These are phyloP conservation scores for Citrus reticulata DNA, from an alignment of 345 rosid genomes.

Conservation along the genomic window DNA sequence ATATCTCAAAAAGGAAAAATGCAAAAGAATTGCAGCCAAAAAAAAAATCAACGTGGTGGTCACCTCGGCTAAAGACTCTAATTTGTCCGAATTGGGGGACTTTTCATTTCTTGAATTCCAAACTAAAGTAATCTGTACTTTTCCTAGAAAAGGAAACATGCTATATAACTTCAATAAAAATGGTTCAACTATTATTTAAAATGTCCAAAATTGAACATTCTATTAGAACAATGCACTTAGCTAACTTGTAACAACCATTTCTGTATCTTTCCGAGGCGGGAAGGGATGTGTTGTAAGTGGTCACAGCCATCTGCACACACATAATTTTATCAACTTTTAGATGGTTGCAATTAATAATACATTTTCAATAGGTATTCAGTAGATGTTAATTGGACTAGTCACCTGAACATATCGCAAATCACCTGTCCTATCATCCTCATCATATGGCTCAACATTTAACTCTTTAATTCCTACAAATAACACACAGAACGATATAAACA, in stretches of 20 bases:
- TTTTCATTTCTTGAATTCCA: constrained; percentile 95
- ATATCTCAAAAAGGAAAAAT: not conserved
- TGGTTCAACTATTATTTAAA: not conserved
- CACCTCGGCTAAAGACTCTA: constrained; percentile 75
- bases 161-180: constrained; percentile 11
- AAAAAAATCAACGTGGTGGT: not conserved
- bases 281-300: constrained; percentile 73
- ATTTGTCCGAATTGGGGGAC: constrained; percentile 54
- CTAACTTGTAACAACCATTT: constrained; percentile 47
- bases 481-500: not conserved
- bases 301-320: constrained; percentile 81
- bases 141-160: constrained; percentile 44
- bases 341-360: not conserved
- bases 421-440: constrained; percentile 83
- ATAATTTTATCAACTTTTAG: constrained; percentile 18
- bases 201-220: constrained; percentile 2
- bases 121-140: constrained; percentile 80
- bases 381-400: constrained; percentile 11
- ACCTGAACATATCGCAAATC: constrained; percentile 94
- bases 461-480: constrained; percentile 50
- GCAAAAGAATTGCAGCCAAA: not conserved
- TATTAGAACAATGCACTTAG: constrained; percentile 12
- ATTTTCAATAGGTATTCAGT: not conserved
- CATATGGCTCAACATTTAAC: constrained; percentile 65
- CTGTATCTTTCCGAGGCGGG: constrained; percentile 76